Conservation (phyloP, 495 filamentous ascomycete genomes). For the Talaromyces stipitatus region DNA sequence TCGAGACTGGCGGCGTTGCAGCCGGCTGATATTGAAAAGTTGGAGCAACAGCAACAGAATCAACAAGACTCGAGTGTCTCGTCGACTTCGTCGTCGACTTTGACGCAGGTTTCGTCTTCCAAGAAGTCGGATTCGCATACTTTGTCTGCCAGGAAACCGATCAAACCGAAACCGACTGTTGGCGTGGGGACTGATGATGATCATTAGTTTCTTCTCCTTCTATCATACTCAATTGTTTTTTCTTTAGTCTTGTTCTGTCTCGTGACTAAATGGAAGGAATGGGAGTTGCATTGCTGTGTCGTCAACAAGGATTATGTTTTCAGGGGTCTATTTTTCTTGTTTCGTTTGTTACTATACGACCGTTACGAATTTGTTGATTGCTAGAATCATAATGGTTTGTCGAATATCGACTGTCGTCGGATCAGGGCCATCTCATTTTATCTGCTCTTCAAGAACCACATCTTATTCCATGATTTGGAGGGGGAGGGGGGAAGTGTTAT, state of each 20-base stretch:
- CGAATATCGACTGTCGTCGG: background rate
- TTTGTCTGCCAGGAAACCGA: background rate
- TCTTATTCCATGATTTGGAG: no score
- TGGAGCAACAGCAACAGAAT: background rate
- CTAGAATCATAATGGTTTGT: background rate
- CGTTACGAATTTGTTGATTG: background rate
- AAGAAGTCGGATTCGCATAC: background rate
- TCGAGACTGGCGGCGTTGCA: slow-evolving; percentile 5
- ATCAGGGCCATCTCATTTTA: background rate
- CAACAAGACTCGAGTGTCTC: background rate
- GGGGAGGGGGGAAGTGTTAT: no score
- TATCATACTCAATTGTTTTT: background rate
- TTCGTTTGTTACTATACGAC: background rate
- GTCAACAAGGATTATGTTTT: background rate
- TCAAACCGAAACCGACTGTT: slow-evolving; percentile 6
- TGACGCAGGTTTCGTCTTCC: background rate
- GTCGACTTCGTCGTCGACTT: background rate
- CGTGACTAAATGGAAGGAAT: background rate
- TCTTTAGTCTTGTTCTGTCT: background rate
- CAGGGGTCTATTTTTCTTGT: background rate
- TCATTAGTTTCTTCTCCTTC: background rate
- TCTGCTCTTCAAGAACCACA: no score
- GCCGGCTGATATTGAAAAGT: background rate
- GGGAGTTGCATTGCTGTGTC: background rate
- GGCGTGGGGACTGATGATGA: background rate